Conservation (phyloP, 208 protist genomes). For the Leishmania lainsoni region DNA sequence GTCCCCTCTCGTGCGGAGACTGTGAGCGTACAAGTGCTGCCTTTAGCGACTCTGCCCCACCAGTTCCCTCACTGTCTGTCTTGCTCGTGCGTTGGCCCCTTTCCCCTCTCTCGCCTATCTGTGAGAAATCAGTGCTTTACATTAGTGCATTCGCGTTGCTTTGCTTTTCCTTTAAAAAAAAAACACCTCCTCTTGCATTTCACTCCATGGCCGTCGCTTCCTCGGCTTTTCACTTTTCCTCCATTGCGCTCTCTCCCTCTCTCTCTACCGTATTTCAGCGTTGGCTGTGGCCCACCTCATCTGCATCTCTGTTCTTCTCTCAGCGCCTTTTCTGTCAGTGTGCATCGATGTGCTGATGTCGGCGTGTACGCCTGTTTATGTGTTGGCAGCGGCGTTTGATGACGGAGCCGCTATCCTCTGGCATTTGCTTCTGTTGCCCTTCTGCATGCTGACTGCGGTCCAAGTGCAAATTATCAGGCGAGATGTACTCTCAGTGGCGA, state of each 20-base stretch:
- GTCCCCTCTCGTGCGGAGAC: not conserved
- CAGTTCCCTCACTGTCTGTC: not conserved
- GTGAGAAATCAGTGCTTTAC: not conserved
- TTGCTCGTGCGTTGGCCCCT: not conserved
- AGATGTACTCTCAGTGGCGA: not conserved
- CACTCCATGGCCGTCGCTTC: not conserved
- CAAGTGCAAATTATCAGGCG: not conserved
- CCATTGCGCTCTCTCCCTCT: no score
- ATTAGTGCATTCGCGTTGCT: not conserved
- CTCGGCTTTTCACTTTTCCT: constrained; percentile 7
- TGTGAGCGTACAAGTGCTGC: not conserved
- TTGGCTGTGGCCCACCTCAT: not conserved
- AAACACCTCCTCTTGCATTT: no score
- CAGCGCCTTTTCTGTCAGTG: not conserved
- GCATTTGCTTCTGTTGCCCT: not conserved
- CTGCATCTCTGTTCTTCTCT: not conserved
- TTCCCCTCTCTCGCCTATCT: not conserved
- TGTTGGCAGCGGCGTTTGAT: not conserved
- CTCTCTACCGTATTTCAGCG: not conserved
- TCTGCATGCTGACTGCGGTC: not conserved
- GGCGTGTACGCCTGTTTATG: not conserved
- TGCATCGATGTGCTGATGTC: not conserved
- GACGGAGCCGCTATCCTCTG: not conserved
- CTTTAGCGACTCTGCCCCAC: not conserved
- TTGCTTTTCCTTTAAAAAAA: not conserved